Percentiles rank a stretch among this genome's conserved stretches.
Conservation (phyloP, 805 yeast genomes). For the Ogataea pini region DNA sequence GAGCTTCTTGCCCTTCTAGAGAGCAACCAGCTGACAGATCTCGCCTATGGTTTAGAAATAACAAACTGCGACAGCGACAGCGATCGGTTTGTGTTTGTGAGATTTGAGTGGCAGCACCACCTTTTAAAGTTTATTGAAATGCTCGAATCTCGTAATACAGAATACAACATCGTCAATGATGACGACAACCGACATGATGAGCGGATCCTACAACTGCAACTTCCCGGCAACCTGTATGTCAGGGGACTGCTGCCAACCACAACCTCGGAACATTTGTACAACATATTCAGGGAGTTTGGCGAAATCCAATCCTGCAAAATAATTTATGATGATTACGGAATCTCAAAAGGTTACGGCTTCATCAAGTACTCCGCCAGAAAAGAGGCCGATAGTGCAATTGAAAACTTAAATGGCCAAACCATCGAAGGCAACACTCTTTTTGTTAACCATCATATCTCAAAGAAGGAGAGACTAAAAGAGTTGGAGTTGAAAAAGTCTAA, state of each 20-base stretch:
- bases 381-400: conserved; percentile 64
- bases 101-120: conserved; percentile 16
- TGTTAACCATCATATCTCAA: conserved; percentile 65
- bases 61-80: conserved; percentile 14
- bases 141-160: conserved; percentile 11
- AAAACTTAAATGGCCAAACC: conserved; percentile 33
- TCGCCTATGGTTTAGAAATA: conserved; percentile 21
- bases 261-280: conserved; percentile 39
- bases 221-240: conserved; percentile 59
- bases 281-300: conserved; percentile 43
- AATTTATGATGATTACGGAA: conserved; percentile 47
- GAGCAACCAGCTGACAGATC: conserved; percentile 13
- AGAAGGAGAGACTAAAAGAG: conserved; percentile 56
- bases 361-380: conserved; percentile 58
- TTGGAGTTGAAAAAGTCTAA: conserved; percentile 47
- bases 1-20: conserved; percentile 21
- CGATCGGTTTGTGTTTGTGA: conserved; percentile 17
- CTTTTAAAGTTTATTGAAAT: conserved; percentile 20
- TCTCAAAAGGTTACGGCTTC: conserved; percentile 61
- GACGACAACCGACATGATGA: conserved; percentile 11
- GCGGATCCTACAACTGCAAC: conserved; percentile 19
- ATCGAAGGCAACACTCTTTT: conserved; percentile 41
- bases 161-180: conserved; percentile 19
- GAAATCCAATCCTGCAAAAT: conserved; percentile 47
- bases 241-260: conserved; percentile 47